Evolutionary conservation across 208 protist genomes (phyloP).

Genomic region (Wallacemonas sp.): DNA sequence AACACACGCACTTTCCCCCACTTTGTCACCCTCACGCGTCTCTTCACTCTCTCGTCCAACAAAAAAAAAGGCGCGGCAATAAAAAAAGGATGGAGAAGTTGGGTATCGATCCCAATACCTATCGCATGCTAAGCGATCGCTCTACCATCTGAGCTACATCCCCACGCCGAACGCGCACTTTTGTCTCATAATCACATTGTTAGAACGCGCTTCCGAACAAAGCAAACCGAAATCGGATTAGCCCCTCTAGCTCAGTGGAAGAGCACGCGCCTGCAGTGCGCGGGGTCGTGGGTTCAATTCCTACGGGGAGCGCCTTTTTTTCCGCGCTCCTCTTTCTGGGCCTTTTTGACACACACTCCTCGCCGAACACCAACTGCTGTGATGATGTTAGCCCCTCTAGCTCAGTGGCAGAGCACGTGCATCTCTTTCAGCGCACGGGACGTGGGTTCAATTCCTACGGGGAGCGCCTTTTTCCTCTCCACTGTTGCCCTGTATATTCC

Average conservation of each 20-base stretch:
- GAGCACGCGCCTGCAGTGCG: slow-evolving; percentile 10
- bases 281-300: slow-evolving; percentile 13
- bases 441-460: slow-evolving; percentile 8
- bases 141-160: slow-evolving; percentile 94
- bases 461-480: slow-evolving; percentile 2
- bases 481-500: not conserved
- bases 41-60: no score
- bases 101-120: slow-evolving; percentile 94
- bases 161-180: slow-evolving; percentile 22
- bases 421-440: not conserved
- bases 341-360: no score
- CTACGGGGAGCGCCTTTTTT: slow-evolving; percentile 11
- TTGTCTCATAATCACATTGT: not conserved
- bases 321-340: no score
- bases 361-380: no score
- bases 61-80: not conserved
- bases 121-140: slow-evolving; percentile 93
- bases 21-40: no score
- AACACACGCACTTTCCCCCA: no score
- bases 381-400: slow-evolving; percentile 16
- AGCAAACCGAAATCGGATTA: no score
- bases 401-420: slow-evolving; percentile 14
- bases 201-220: no score
- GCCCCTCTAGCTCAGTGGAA: slow-evolving; percentile 15
- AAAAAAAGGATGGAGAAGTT: slow-evolving; percentile 88